Evolutionary conservation across 192 early-diverging fungal genomes (phyloP).

Genomic region (Coemansia sp.): DNA sequence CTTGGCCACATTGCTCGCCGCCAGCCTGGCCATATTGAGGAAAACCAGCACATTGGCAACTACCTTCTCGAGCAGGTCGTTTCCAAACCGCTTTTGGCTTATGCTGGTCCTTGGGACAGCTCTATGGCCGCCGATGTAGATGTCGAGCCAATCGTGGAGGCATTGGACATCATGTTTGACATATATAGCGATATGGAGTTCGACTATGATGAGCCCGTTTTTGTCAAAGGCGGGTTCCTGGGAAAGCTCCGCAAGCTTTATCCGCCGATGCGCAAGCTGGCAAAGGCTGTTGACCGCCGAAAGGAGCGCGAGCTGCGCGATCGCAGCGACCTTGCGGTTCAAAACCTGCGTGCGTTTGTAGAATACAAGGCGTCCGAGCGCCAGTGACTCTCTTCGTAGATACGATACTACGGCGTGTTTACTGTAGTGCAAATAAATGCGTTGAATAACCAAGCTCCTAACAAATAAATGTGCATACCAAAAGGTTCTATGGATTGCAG

Average conservation of each 20-base stretch:
- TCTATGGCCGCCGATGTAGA: neutral
- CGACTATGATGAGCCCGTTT: conserved; percentile 86
- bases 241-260: conserved; percentile 59
- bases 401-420: neutral
- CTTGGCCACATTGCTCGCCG: conserved; percentile 74
- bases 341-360: conserved; percentile 85
- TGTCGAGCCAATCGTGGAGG: conserved; percentile 64
- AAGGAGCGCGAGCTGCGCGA: conserved; percentile 70
- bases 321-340: conserved; percentile 75
- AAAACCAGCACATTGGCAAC: conserved; percentile 61
- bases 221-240: conserved; percentile 69
- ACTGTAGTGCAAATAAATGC: neutral
- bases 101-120: neutral
- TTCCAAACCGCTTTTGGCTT: conserved; percentile 17
- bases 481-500: conserved; percentile 1
- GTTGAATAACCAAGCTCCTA: too few relatives aligned
- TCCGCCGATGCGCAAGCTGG: conserved; percentile 57
- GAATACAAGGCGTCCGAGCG: conserved; percentile 84
- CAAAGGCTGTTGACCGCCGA: conserved; percentile 71
- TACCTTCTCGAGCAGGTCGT: conserved; percentile 62
- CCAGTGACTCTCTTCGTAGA: conserved; percentile 9
- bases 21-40: conserved; percentile 60
- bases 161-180: conserved; percentile 84
- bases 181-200: conserved; percentile 82
- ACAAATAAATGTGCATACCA: too few relatives aligned